Base-by-base conservation (phyloP, 176 grass and related monocot species). In the Elymus sibiricus region DNA sequence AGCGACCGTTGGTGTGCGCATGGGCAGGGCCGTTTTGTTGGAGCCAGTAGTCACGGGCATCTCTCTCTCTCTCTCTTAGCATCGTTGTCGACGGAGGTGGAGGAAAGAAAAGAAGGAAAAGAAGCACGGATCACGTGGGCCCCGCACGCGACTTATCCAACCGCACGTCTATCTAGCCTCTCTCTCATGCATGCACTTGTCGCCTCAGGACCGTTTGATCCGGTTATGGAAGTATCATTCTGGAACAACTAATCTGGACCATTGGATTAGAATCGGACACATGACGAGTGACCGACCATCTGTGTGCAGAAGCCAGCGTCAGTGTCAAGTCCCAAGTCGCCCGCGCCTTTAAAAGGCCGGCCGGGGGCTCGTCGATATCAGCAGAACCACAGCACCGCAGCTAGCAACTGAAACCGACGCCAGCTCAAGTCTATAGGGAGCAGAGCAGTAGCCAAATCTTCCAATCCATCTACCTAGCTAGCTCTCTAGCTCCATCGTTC, bases 1-100 rank as follows among this genome's bases (percentile, higher is more conserved):
- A 74, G 39, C 70, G 39, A 40, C 70, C 70, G 70, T 73, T 73
- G 70, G 39, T 71, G 69, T 22, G 34, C 8, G 34, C 67, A 16
- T 26, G 70, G 40, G 24, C 70, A 47, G 8, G 13, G 43, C 42
- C 43, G 72, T 75, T 75, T 51, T 75, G 43, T 51, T 75, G 72
- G 42, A 74, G 71, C 43, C 16, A 42, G 69, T 46, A 76, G 44
- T 76, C 73, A 76, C 44, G 72, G 72, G 72, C 21, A 73, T 39
- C 15, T 11, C 26, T 67, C 15, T 46, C n/a, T 43, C 12, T 74
- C 71, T 73, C 11, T 73, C 38, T 14, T 5, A 15, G 6, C 70
- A 47, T 74, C 71, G 24, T 25, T 26, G 71, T 74, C 71, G n/a
- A 17, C 49, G 49, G 49, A 6, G 68, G 35, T 71, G 42, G 43